These are phyloP conservation scores for Calonectria henricotiae DNA, from an alignment of 2,329 filamentous ascomycete species.

Conservation along the genomic window DNA sequence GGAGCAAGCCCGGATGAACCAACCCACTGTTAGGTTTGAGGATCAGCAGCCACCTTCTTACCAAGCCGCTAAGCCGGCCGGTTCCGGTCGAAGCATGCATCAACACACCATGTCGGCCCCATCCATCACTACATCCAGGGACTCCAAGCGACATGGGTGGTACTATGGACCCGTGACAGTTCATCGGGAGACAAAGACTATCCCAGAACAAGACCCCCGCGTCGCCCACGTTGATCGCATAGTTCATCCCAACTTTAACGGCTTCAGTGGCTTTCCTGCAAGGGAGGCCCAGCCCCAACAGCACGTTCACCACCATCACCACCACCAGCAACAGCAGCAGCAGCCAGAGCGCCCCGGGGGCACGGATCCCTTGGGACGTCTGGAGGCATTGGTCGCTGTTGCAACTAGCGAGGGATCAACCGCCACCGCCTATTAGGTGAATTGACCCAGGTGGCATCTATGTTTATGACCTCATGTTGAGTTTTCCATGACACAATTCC, in stretches of 20 bases:
- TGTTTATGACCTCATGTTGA: slow-evolving; percentile 10
- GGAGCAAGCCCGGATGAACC: slow-evolving; percentile 66
- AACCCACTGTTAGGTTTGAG: slow-evolving; percentile 71
- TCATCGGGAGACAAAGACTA: slow-evolving; percentile 58
- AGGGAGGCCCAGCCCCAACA: slow-evolving; percentile 54
- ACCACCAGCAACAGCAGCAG: slow-evolving; percentile 47
- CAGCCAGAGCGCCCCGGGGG: slow-evolving; percentile 55
- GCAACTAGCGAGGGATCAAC: slow-evolving; percentile 64
- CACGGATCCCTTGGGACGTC: slow-evolving; percentile 57
- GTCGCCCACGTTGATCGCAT: slow-evolving; percentile 70
- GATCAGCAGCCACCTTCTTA: slow-evolving; percentile 61
- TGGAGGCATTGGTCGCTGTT: slow-evolving; percentile 64
- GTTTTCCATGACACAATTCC: slow-evolving; percentile 20
- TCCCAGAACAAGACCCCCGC: slow-evolving; percentile 53
- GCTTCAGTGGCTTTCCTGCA: slow-evolving; percentile 68
- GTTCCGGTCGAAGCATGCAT: slow-evolving; percentile 59
- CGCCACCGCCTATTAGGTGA: slow-evolving; percentile 59
- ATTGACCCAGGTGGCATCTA: not conserved
- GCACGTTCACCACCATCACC: slow-evolving; percentile 49
- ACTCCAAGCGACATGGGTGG: slow-evolving; percentile 80
- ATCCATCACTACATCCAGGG: slow-evolving; percentile 70
- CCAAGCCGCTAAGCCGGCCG: slow-evolving; percentile 54
- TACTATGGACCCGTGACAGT: slow-evolving; percentile 72
- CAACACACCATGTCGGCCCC: slow-evolving; percentile 76
- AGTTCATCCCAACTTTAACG: slow-evolving; percentile 71